Evolutionary conservation across 768 basidiomycete genomes (phyloP), one percentile per base, ranked within the genome.

Genomic region (Rhizopogon vulgaris): DNA sequence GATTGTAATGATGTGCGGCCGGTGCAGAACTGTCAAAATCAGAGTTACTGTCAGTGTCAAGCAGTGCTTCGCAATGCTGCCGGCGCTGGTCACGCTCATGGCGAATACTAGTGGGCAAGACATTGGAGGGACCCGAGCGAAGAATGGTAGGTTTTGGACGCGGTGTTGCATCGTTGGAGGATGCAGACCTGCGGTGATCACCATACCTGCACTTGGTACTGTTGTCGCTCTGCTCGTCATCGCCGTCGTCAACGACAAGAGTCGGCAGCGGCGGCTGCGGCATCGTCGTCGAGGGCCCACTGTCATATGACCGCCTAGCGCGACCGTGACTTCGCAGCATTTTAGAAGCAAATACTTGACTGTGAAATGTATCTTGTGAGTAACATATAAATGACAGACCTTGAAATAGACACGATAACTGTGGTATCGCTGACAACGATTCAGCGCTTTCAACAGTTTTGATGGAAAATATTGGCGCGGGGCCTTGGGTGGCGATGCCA

Each of bases 111-210:
- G 36, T 48, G 43, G 43, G 63, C 56, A 60, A 56, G 59, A 59
- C 61, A 17, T 52, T 46, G 54, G 53, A 52, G 36, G 54, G 56
- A 32, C 52, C 61, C 43, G 52, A 34, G 51, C 22, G 57, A 51
- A 57, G 56, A 40, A 59, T 41, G 40, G 45, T 71, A 28, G 71
- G 60, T 39, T 73, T 72, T 57, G 73, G 75, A 52, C 77, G 75
- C 22, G 77, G 77, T 1, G 77, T 76, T 24, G 74, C 73, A 60
- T 80, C 79, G 59, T 65, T 73, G 4, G 76, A 80, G 39, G 76
- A 78, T 56, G 60, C 65, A 41, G 61, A 58, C 57, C 67, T 63
- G 54, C 56, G 63, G 34, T 67, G 61, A 50, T 59, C 54, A 39
- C 54, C 48, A 46, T 54, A 53, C 49, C 52, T 41, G 25, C 48